A percentile compares a stretch with the other conserved stretches of the same genome.
Conservation (phyloP, 331 rosid genomes). For the Spiraea crenata region DNA sequence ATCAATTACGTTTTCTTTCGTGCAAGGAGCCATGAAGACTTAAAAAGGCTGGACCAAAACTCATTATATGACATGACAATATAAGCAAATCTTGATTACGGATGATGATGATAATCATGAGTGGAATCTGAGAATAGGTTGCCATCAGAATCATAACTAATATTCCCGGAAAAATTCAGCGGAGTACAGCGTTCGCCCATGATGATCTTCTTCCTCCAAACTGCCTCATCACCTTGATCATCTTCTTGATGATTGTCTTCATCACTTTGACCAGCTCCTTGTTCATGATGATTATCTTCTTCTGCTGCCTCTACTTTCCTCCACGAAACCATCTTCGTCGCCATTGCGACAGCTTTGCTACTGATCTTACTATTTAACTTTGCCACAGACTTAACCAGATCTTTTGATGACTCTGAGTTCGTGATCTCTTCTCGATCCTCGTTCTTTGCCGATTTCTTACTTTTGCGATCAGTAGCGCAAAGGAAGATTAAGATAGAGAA, state of each 20-base stretch:
- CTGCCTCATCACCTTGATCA: slow-evolving; percentile 34
- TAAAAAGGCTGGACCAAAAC: no score
- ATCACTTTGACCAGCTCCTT: background rate
- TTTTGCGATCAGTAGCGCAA: slow-evolving; percentile 33
- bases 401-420: background rate
- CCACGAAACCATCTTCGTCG: slow-evolving; percentile 54
- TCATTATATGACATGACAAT: no score
- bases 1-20: no score
- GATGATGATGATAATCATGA: no score
- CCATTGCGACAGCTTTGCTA: slow-evolving; percentile 44
- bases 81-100: no score
- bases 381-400: slow-evolving; percentile 20
- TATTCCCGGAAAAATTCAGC: slow-evolving; percentile 47
- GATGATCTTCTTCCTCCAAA: slow-evolving; percentile 73
- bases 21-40: no score
- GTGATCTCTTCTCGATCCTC: background rate
- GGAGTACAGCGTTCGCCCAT: slow-evolving; percentile 76
- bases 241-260: background rate
- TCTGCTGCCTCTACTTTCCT: slow-evolving; percentile 34
- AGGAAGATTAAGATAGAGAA: slow-evolving; percentile 32
- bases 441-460: slow-evolving; percentile 26
- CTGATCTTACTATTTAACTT: slow-evolving; percentile 43
- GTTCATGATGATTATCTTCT: background rate
- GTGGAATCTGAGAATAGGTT: slow-evolving; percentile 15
- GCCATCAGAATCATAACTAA: slow-evolving; percentile 38